Percentiles rank a stretch among this genome's conserved stretches.
phyloP scores from a whole-genome alignment of 352 stramenopile species.

The Globisporangium paroecandrum region DNA sequence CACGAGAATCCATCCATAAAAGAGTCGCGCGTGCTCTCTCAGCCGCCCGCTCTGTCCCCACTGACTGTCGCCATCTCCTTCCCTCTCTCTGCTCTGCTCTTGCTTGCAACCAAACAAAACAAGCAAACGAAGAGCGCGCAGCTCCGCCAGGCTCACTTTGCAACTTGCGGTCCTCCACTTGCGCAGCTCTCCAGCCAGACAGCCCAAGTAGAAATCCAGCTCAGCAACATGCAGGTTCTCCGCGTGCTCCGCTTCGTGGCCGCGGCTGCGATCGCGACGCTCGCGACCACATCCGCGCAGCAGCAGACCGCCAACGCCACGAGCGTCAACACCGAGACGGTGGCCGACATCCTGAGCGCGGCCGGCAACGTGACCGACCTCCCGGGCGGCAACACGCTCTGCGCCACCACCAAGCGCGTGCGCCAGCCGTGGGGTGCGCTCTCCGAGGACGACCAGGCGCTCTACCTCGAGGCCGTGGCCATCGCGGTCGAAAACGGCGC shows the following conservation, averaged over 20 bases:
- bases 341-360: constrained; percentile 35
- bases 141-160: constrained; percentile 3
- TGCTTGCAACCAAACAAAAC: neutral
- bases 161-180: constrained; percentile 9
- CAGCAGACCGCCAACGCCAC: constrained; percentile 10
- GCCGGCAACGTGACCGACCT: constrained; percentile 43
- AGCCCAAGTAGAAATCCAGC: neutral
- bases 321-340: constrained; percentile 15
- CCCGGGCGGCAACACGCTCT: constrained; percentile 47
- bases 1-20: constrained; percentile 8
- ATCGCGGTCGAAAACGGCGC: constrained; percentile 39
- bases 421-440: constrained; percentile 53
- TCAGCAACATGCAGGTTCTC: constrained; percentile 15
- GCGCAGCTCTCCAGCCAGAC: neutral
- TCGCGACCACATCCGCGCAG: constrained; percentile 9
- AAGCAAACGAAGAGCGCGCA: neutral
- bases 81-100: constrained; percentile 4
- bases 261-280: neutral
- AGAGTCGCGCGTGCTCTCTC: constrained; percentile 10
- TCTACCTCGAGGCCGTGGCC: constrained; percentile 53
- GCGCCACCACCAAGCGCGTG: constrained; percentile 30
- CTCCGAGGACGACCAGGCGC: constrained; percentile 35
- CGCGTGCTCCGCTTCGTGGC: constrained; percentile 14
- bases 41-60: constrained; percentile 3
- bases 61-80: constrained; percentile 8